Percentiles rank a stretch among this genome's conserved stretches.
Conservation (phyloP, 495 filamentous ascomycete species). For the Zalerion maritima region DNA sequence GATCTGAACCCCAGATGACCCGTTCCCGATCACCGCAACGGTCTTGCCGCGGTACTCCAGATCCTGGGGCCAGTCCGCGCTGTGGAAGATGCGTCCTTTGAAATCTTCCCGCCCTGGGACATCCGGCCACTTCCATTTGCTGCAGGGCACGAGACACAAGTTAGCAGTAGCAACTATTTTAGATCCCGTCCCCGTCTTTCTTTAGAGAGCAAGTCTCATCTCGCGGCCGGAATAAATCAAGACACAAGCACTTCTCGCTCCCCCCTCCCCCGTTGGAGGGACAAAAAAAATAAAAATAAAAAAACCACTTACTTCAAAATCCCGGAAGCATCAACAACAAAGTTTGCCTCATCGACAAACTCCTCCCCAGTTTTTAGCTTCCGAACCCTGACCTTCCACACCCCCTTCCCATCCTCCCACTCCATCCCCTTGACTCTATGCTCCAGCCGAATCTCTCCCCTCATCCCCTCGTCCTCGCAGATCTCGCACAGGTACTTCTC, state of each 20-base stretch:
- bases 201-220: too few relatives aligned
- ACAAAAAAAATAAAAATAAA: neutral
- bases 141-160: slow-evolving; percentile 18
- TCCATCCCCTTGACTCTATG: slow-evolving; percentile 23
- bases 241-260: too few relatives aligned
- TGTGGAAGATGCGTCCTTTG: slow-evolving; percentile 41
- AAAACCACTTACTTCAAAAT: slow-evolving; percentile 35
- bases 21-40: slow-evolving; percentile 46
- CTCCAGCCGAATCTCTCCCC: slow-evolving; percentile 30
- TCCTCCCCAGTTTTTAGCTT: slow-evolving; percentile 29
- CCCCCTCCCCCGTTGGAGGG: too few relatives aligned
- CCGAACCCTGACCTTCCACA: slow-evolving; percentile 37
- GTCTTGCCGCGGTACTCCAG: slow-evolving; percentile 42
- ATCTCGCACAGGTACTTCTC: slow-evolving; percentile 38
- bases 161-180: slow-evolving; percentile 9
- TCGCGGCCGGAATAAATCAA: too few relatives aligned
- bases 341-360: slow-evolving; percentile 34
- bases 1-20: slow-evolving; percentile 42
- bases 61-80: slow-evolving; percentile 40
- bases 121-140: slow-evolving; percentile 50
- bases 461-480: slow-evolving; percentile 41
- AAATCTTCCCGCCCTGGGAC: slow-evolving; percentile 33
- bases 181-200: too few relatives aligned
- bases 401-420: slow-evolving; percentile 26
- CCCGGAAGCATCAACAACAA: slow-evolving; percentile 44